Evolutionary conservation across 495 filamentous ascomycete genomes (phyloP).

Genomic region (Hamigera avellanea): DNA sequence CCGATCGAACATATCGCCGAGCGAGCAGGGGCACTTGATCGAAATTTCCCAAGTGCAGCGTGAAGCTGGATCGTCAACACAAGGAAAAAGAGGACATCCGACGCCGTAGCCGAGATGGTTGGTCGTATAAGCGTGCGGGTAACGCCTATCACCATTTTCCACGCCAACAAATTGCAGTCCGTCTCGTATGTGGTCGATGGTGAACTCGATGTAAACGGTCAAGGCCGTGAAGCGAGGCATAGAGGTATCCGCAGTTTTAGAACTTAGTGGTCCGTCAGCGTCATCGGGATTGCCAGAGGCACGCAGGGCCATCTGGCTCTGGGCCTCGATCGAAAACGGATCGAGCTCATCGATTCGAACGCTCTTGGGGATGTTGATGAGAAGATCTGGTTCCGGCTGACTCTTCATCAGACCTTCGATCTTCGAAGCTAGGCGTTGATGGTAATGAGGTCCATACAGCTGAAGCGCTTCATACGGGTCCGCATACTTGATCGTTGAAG

Average conservation of each 20-base stretch:
- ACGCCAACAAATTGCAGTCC: slow-evolving; percentile 86
- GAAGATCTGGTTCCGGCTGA: slow-evolving; percentile 45
- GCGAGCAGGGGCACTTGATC: slow-evolving; percentile 69
- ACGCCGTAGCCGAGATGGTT: slow-evolving; percentile 66
- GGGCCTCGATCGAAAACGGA: slow-evolving; percentile 41
- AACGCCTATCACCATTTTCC: slow-evolving; percentile 62
- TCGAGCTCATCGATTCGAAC: slow-evolving; percentile 56
- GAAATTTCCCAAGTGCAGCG: slow-evolving; percentile 80
- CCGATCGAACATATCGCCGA: slow-evolving; percentile 67
- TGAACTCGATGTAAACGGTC: slow-evolving; percentile 59
- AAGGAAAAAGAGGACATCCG: slow-evolving; percentile 81
- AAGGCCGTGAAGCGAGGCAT: slow-evolving; percentile 45
- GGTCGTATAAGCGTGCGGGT: slow-evolving; percentile 84
- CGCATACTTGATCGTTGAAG: slow-evolving; percentile 44
- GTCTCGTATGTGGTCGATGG: slow-evolving; percentile 60
- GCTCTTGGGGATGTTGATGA: slow-evolving; percentile 51
- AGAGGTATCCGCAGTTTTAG: slow-evolving; percentile 23
- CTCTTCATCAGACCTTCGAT: slow-evolving; percentile 51
- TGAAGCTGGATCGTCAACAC: slow-evolving; percentile 69
- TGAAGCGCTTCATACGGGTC: slow-evolving; percentile 62
- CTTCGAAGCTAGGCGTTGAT: slow-evolving; percentile 57
- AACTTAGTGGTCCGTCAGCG: slow-evolving; percentile 23
- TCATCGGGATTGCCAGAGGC: slow-evolving; percentile 22
- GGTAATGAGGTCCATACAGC: slow-evolving; percentile 66
- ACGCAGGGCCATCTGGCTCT: slow-evolving; percentile 33